Percentiles rank a stretch among this genome's conserved stretches.
Conservation (phyloP, 2,329 filamentous ascomycete species). For the Metarhizium anisopliae region DNA sequence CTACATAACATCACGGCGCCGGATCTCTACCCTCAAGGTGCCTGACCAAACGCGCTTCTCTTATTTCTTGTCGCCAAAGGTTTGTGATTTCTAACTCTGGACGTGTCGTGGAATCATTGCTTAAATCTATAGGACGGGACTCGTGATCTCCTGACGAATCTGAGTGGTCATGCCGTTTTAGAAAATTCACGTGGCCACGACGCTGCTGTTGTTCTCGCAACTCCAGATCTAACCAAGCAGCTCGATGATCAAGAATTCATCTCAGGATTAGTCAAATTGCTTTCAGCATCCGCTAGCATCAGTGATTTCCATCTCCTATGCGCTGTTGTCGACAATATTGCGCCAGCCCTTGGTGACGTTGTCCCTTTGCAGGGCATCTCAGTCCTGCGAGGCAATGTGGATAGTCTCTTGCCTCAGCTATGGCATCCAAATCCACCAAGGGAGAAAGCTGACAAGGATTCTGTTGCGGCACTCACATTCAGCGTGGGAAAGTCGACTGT, state of each 20-base stretch:
- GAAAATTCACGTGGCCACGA: conserved; percentile 22
- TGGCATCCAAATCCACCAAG: conserved; percentile 27
- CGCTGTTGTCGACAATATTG: conserved; percentile 48
- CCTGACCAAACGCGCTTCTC: conserved; percentile 13
- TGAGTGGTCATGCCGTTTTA: conserved; percentile 15
- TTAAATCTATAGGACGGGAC: conserved; percentile 7
- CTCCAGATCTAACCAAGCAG: conserved; percentile 37
- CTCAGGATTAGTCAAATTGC: conserved; percentile 31
- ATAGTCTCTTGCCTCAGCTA: conserved; percentile 34
- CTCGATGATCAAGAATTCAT: conserved; percentile 36
- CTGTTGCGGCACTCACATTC: conserved; percentile 33
- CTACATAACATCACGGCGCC: conserved; percentile 1
- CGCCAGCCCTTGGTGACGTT: conserved; percentile 22
- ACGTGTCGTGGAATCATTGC: background rate
- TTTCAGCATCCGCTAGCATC: conserved; percentile 33
- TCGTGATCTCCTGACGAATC: conserved; percentile 11
- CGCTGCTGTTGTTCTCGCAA: conserved; percentile 41
- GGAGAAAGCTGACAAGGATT: conserved; percentile 21
- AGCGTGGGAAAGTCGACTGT: conserved; percentile 27
- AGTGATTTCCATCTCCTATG: conserved; percentile 37
- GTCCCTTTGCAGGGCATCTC: conserved; percentile 37
- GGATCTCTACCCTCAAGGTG: conserved; percentile 8
- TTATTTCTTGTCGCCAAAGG: conserved; percentile 12
- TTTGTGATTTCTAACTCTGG: background rate
- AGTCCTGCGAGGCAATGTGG: conserved; percentile 35